Base-by-base conservation (phyloP, 495 filamentous ascomycete genomes). In the Venustampulla echinocandica region DNA sequence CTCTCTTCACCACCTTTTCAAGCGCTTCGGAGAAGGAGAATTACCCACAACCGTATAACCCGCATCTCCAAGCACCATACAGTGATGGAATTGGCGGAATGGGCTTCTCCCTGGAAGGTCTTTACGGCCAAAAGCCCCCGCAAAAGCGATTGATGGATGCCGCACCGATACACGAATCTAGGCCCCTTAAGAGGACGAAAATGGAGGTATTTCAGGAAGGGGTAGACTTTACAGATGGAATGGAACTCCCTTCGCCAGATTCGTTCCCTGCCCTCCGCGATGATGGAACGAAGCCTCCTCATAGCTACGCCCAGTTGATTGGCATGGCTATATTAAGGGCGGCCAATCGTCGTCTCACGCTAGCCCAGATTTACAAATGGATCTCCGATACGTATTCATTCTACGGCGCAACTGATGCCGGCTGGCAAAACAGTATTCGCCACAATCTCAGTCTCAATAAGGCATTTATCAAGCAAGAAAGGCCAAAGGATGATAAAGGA, bases 331-430 rank as follows among this genome's bases (percentile, higher is more conserved):
- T 98, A 55, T 68, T 97, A 15, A 81, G 92, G 32, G 85, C 92
- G 4, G 80, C 86, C 22, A 81, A 85, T 33, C 80, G 87, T 18
- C 81, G 85, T 30, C 69, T 98, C 40, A 96, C 92, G 1, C 72
- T 98, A 1, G 80, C 89, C n/a, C 90, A 96, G 60, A 98, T 98
- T 51, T 98, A 98, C 76, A 94, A 92, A 59, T 98, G 92, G 92
- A 97, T 98, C 48, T 88, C 87, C 0, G 87, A 97, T 59, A 92
- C 83, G 3, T 98, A 87, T 61, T 77, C 75, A 2, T 94, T 85
- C 63, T 98, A 96, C 68, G 80, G 80, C 46, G 76, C 79, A 14
- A 74, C 80, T 25, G 87, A 94, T 45, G 75, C 85, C 4, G 90
- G 92, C 20, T 98, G 92, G 92, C 90, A 96, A 65, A 98, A 98